Base-by-base conservation (phyloP, 257 asterid genomes). In the Lantana camara region DNA sequence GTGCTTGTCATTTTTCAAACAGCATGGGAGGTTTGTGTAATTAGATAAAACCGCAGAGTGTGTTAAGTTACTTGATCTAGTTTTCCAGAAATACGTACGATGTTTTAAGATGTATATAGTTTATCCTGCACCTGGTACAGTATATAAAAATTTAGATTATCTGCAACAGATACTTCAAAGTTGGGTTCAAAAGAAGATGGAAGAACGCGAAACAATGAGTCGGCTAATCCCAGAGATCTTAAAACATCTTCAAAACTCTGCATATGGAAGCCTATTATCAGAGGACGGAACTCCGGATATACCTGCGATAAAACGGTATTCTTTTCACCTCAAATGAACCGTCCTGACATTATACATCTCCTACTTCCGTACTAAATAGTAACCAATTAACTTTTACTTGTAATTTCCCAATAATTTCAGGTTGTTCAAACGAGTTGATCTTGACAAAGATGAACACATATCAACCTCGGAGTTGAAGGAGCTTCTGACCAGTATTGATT, bases 111-210 rank as follows among this genome's bases (percentile, higher is more conserved):
- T n/a, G n/a, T n/a, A n/a, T n/a, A n/a, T n/a, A n/a, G n/a, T n/a
- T n/a, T n/a, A n/a, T n/a, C n/a, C n/a, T n/a, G n/a, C n/a, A n/a
- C n/a, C n/a, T n/a, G n/a, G n/a, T n/a, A n/a, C n/a, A n/a, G n/a
- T n/a, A n/a, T n/a, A n/a, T n/a, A n/a, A n/a, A n/a, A n/a, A n/a
- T n/a, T n/a, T n/a, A n/a, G n/a, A n/a, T n/a, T n/a, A n/a, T 35
- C 17, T 1, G 13, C 11, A 10, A 19, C 74, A 80, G 84, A 69
- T 82, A 52, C 85, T 87, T 49, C 54, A 66, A 37, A 79, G 91
- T 1, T 88, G 83, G 84, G 62, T 83, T 14, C 73, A 77, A 62
- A 83, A 79, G 91, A 81, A 81, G 59, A 69, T 76, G 67, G 85
- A 85, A 53, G 93, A 83, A 63, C 82, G 79, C 0, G 81, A 81